A percentile compares a stretch with the other conserved stretches of the same genome.
phyloP scores from a whole-genome alignment of 176 grass and related monocot genomes.

The Calamus simplicifolius region DNA sequence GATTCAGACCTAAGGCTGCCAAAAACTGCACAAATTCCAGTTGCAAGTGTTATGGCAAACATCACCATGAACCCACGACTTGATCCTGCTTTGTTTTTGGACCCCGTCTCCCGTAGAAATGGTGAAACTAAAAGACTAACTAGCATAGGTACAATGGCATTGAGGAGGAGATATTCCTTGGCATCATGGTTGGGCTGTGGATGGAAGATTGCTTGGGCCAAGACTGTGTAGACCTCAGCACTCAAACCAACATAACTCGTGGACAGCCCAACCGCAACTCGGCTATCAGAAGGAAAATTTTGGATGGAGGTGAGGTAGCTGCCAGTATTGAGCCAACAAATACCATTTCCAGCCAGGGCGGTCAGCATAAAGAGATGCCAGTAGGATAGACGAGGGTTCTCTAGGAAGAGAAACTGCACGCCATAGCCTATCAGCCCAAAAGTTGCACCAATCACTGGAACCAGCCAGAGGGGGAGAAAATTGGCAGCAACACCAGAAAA shows the following conservation, averaged over 20 bases:
- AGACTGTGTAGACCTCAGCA: conserved; percentile 76
- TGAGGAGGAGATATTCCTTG: conserved; percentile 78
- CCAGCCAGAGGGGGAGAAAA: conserved; percentile 61
- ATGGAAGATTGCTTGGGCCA: conserved; percentile 31
- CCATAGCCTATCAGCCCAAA: conserved; percentile 78
- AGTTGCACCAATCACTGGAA: conserved; percentile 45
- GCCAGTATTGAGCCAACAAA: conserved; percentile 97
- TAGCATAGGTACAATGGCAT: conserved; percentile 58
- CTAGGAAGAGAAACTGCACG: conserved; percentile 78
- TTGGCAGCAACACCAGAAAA: conserved; percentile 59
- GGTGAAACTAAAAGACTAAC: conserved; percentile 41
- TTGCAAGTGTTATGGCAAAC: conserved; percentile 77
- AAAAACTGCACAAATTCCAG: conserved; percentile 57
- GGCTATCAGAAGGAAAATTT: conserved; percentile 72
- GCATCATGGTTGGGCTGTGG: not conserved
- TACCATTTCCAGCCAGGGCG: conserved; percentile 75
- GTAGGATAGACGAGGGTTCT: conserved; percentile 38
- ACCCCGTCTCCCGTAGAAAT: conserved; percentile 36
- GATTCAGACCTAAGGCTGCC: conserved; percentile 56
- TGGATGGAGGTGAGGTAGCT: conserved; percentile 85
- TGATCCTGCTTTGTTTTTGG: conserved; percentile 1
- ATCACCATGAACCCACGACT: conserved; percentile 49
- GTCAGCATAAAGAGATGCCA: conserved; percentile 82
- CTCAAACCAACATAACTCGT: conserved; percentile 89
- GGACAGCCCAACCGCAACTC: conserved; percentile 62